These are phyloP conservation scores for Penicillium diatomitis DNA, from an alignment of 495 filamentous ascomycete genomes.

Conservation along the genomic window DNA sequence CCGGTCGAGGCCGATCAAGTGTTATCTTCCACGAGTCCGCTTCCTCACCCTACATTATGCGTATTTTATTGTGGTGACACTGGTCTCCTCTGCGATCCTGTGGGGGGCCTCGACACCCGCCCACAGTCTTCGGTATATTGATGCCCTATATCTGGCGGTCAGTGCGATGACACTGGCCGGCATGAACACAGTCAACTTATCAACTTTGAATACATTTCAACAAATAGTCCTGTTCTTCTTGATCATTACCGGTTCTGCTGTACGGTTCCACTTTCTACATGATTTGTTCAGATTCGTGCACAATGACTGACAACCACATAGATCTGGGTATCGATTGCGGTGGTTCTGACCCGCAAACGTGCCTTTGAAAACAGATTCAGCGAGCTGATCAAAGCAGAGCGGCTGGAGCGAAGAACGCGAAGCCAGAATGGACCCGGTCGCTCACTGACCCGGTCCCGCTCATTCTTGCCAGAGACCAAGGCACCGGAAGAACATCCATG, in stretches of 20 bases:
- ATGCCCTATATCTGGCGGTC: background rate
- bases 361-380: background rate
- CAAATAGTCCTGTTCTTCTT: background rate
- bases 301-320: background rate
- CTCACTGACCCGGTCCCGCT: background rate
- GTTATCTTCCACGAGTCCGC: background rate
- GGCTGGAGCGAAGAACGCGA: background rate
- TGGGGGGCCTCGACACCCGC: conserved; percentile 1
- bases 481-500: background rate
- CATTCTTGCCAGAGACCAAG: background rate
- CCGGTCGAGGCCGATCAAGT: background rate
- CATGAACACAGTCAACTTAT: conserved; percentile 3
- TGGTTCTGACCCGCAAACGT: background rate
- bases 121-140: conserved; percentile 1
- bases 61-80: background rate
- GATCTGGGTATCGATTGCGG: conserved; percentile 2
- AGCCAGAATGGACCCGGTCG: background rate
- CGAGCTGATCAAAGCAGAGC: background rate
- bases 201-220: conserved; percentile 1
- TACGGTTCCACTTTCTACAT: background rate
- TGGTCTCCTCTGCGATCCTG: conserved; percentile 1
- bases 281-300: background rate
- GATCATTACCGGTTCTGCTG: background rate
- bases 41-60: conserved; percentile 1
- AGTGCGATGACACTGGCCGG: conserved; percentile 2